Evolutionary conservation across 768 basidiomycete genomes (phyloP).

Genomic region (Piloderma croceum): DNA sequence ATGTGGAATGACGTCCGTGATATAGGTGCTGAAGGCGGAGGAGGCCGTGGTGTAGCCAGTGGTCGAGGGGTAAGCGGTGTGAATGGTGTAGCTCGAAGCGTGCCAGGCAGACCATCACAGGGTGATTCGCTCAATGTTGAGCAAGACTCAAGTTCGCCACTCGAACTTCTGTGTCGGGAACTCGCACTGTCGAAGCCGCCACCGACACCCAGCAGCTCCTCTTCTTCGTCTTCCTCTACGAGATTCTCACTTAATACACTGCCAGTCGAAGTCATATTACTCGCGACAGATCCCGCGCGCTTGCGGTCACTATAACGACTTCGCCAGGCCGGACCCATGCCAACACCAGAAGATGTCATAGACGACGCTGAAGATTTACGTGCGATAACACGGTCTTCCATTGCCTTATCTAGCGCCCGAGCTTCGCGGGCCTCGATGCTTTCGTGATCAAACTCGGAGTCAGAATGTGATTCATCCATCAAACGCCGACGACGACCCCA

Average conservation of each 20-base stretch:
- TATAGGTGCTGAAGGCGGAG: conserved; percentile 50
- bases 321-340: conserved; percentile 64
- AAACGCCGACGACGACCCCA: conserved; percentile 67
- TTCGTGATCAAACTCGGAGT: conserved; percentile 48
- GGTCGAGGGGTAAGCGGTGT: conserved; percentile 25
- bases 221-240: conserved; percentile 78
- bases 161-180: conserved; percentile 22
- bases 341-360: conserved; percentile 49
- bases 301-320: conserved; percentile 56
- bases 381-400: conserved; percentile 77
- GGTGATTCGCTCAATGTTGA: conserved; percentile 42
- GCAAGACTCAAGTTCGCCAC: conserved; percentile 32
- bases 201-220: conserved; percentile 62
- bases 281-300: conserved; percentile 72
- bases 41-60: conserved; percentile 20
- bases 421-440: conserved; percentile 64
- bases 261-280: conserved; percentile 55
- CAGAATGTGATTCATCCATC: conserved; percentile 51
- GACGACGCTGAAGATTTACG: conserved; percentile 70
- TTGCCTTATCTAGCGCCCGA: conserved; percentile 77
- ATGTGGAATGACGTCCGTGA: conserved; percentile 56
- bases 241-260: conserved; percentile 77
- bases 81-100: conserved; percentile 14
- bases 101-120: conserved; percentile 34
- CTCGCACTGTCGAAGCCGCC: conserved; percentile 47